These are phyloP conservation scores for Betula pendula DNA, from an alignment of 306 rosid genomes.

Conservation along the genomic window DNA sequence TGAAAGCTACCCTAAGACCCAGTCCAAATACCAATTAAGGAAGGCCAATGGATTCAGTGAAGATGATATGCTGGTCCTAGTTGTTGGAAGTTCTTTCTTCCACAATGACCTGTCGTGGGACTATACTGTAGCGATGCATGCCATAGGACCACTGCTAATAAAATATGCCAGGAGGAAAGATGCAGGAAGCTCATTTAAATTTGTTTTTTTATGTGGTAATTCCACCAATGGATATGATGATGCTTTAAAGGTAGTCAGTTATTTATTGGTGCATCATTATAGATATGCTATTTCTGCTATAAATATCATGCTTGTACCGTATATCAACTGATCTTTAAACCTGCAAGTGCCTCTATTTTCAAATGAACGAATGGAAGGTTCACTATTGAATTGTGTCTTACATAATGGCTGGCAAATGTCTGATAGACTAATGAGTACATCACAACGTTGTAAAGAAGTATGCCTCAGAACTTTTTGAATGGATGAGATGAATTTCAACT, in stretches of 20 bases:
- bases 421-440: background rate
- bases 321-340: background rate
- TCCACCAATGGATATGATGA: slow-evolving; percentile 73
- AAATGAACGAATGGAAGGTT: slow-evolving; percentile 7
- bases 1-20: slow-evolving; percentile 59
- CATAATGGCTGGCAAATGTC: background rate
- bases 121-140: slow-evolving; percentile 92
- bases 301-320: background rate
- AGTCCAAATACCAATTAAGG: slow-evolving; percentile 66
- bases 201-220: slow-evolving; percentile 86
- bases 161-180: slow-evolving; percentile 75
- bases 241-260: slow-evolving; percentile 68
- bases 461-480: background rate
- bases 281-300: slow-evolving; percentile 1
- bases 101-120: slow-evolving; percentile 77
- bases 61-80: slow-evolving; percentile 74
- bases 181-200: slow-evolving; percentile 63
- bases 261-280: slow-evolving; percentile 20
- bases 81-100: slow-evolving; percentile 82
- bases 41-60: slow-evolving; percentile 53
- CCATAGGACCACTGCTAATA: slow-evolving; percentile 77
- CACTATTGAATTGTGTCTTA: background rate
- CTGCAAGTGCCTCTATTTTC: slow-evolving; percentile 7
- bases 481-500: background rate
- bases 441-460: background rate